These are phyloP conservation scores for Rhizoclosmatium hyalinum DNA, from an alignment of 371 early-diverging fungal genomes.

Conservation along the genomic window DNA sequence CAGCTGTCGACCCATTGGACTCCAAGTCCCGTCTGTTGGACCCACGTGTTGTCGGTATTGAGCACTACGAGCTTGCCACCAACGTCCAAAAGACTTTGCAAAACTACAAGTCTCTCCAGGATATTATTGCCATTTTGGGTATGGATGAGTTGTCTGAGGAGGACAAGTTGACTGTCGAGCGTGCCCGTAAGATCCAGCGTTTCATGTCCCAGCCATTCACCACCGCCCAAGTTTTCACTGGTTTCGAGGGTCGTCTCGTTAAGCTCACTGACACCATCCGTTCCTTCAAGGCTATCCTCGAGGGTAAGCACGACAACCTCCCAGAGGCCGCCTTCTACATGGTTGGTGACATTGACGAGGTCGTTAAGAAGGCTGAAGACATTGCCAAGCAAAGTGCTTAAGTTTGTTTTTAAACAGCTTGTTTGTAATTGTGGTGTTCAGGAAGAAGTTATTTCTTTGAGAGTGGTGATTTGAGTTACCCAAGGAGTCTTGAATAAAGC, in stretches of 20 bases:
- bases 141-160: slow-evolving; percentile 97
- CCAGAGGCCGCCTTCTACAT: slow-evolving; percentile 98
- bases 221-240: slow-evolving; percentile 97
- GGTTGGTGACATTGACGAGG: slow-evolving; percentile 95
- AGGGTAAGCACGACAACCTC: slow-evolving; percentile 93
- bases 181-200: slow-evolving; percentile 76
- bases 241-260: slow-evolving; percentile 96
- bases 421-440: too few species aligned
- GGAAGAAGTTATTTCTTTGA: too few species aligned
- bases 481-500: too few species aligned
- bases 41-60: slow-evolving; percentile 94
- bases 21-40: slow-evolving; percentile 98
- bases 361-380: slow-evolving; percentile 89
- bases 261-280: slow-evolving; percentile 92
- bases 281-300: slow-evolving; percentile 95
- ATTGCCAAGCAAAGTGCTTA: slow-evolving; percentile 69
- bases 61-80: slow-evolving; percentile 95
- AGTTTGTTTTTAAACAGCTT: background rate
- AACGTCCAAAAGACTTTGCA: slow-evolving; percentile 95
- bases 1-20: slow-evolving; percentile 98
- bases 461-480: too few species aligned
- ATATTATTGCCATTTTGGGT: slow-evolving; percentile 95
- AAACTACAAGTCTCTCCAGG: slow-evolving; percentile 97
- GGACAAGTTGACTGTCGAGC: slow-evolving; percentile 97
- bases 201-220: slow-evolving; percentile 99